Percentiles rank a stretch among this genome's conserved stretches.
Evolutionary conservation across 73 alveolate species (phyloP).

Genomic region (Diophrys appendiculata): DNA sequence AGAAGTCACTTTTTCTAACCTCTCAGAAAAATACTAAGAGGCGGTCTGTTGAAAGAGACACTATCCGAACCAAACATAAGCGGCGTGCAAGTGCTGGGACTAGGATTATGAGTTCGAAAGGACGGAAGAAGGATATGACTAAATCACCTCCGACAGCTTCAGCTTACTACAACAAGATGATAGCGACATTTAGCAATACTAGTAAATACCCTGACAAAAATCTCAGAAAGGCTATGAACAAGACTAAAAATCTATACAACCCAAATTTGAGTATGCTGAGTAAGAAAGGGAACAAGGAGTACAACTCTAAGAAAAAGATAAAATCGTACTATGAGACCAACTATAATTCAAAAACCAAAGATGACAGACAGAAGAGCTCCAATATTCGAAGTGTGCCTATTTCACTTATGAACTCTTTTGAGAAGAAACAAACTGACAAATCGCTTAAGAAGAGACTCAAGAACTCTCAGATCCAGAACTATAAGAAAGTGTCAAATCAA

Average conservation of each 20-base stretch:
- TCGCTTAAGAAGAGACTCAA: not conserved
- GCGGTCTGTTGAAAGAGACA: constrained; percentile 15
- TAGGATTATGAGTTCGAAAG: constrained; percentile 9
- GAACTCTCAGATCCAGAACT: not conserved
- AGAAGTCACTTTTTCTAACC: not conserved
- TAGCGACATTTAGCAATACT: constrained; percentile 1
- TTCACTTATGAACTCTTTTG: constrained; percentile 19
- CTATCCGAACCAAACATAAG: not conserved
- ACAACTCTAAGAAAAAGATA: not conserved
- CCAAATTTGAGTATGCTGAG: not conserved
- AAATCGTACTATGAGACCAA: constrained; percentile 8
- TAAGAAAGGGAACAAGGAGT: not conserved
- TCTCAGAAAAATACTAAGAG: constrained; percentile 7
- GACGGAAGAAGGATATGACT: not conserved
- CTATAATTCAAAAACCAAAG: not conserved
- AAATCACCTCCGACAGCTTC: not conserved
- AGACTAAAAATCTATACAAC: not conserved
- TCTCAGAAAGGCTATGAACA: constrained; percentile 1
- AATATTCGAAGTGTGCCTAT: constrained; percentile 15
- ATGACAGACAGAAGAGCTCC: not conserved
- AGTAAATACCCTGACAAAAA: not conserved
- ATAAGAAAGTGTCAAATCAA: constrained; percentile 9
- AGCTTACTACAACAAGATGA: constrained; percentile 10
- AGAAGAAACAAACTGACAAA: constrained; percentile 5
- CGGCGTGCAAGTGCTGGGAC: constrained; percentile 12